Percentiles rank a stretch among this genome's conserved stretches.
Conservation (phyloP, 2,329 filamentous ascomycete genomes). For the Falciphora oryzae region DNA sequence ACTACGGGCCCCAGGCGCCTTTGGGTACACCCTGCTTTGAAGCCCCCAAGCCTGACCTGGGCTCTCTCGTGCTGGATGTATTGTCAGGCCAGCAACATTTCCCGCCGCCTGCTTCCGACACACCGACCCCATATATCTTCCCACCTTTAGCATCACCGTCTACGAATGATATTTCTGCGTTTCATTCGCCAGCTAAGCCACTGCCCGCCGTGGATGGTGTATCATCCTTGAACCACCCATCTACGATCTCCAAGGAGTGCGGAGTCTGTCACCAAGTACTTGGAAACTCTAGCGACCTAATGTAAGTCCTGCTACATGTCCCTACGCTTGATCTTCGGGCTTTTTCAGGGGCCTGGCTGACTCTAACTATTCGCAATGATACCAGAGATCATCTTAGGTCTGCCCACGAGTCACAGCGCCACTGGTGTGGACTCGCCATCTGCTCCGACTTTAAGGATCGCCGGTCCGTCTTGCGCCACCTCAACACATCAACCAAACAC, state of each 20-base stretch:
- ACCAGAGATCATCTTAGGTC: not conserved
- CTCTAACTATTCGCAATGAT: no score
- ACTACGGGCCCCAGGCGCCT: not conserved
- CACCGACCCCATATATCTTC: not conserved
- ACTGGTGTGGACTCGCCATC: not conserved
- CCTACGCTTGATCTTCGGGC: no score
- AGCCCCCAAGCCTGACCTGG: not conserved
- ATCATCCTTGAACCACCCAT: not conserved
- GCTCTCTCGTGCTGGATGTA: not conserved
- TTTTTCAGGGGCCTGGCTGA: not conserved
- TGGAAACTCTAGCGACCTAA: not conserved
- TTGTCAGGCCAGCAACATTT: not conserved
- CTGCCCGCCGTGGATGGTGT: not conserved
- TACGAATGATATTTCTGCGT: no score
- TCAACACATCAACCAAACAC: not conserved
- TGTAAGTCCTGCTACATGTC: not conserved
- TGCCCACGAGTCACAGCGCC: not conserved
- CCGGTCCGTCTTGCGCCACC: slow-evolving; percentile 1
- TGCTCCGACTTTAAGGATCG: slow-evolving; percentile 4
- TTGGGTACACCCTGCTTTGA: not conserved
- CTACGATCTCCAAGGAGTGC: not conserved
- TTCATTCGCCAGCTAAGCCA: not conserved
- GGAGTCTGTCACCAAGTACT: not conserved
- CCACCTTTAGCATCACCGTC: no score
- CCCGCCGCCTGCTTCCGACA: not conserved